A percentile compares a stretch with the other conserved stretches of the same genome.
Conservation (phyloP, 768 basidiomycete genomes). For the Dioszegia hungarica region DNA sequence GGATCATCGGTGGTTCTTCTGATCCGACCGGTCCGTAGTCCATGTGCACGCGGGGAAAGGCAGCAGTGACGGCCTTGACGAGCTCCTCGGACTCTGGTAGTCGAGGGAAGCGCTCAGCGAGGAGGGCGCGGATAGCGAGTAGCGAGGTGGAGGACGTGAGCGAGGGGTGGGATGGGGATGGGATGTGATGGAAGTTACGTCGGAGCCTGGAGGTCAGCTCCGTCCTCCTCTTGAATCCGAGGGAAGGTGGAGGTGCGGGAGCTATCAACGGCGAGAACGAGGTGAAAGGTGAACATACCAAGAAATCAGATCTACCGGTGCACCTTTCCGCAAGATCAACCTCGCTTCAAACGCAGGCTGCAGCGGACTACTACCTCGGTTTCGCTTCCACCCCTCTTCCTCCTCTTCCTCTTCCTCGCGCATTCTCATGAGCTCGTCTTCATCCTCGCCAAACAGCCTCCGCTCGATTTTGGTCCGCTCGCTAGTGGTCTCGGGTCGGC, state of each 20-base stretch:
- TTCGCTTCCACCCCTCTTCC: constrained; percentile 8
- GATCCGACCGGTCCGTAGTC: constrained; percentile 25
- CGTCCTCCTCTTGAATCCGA: too few species aligned
- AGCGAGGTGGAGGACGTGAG: constrained; percentile 30
- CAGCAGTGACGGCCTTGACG: constrained; percentile 32
- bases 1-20: constrained; percentile 33
- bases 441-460: constrained; percentile 30
- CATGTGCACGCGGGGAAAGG: constrained; percentile 35
- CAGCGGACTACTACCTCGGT: constrained; percentile 21
- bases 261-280: too few species aligned
- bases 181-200: constrained; percentile 39
- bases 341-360: constrained; percentile 39
- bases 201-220: constrained; percentile 24
- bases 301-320: constrained; percentile 37
- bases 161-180: constrained; percentile 22
- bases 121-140: constrained; percentile 30
- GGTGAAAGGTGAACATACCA: constrained; percentile 20
- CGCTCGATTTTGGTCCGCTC: constrained; percentile 31
- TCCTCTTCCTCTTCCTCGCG: constrained; percentile 10
- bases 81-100: constrained; percentile 36
- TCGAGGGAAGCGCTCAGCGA: constrained; percentile 38
- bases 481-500: constrained; percentile 18
- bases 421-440: not conserved
- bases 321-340: constrained; percentile 38
- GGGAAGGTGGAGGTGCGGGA: too few species aligned